Conservation (phyloP, 225 moss, liverwort and hornwort species). For the Polytrichum formosum region DNA sequence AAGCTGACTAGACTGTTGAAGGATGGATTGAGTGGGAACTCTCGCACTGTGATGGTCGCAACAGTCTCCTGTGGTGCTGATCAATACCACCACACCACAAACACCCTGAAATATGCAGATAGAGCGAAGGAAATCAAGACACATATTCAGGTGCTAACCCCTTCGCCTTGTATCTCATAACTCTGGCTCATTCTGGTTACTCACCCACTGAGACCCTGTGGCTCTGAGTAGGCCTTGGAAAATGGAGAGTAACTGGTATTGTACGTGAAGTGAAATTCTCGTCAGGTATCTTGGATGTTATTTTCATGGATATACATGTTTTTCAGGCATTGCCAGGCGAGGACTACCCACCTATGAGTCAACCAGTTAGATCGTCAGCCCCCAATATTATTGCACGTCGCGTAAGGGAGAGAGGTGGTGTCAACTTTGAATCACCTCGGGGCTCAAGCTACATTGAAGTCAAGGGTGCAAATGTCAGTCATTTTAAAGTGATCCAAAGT, state of each 20-base stretch:
- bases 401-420: slow-evolving; percentile 54
- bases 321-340: slow-evolving; percentile 51
- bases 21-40: slow-evolving; percentile 85
- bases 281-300: slow-evolving; percentile 31
- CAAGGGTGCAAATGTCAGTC: slow-evolving; percentile 64
- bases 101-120: slow-evolving; percentile 85
- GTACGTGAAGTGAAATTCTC: slow-evolving; percentile 30
- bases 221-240: slow-evolving; percentile 7
- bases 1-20: slow-evolving; percentile 83
- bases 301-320: slow-evolving; percentile 49
- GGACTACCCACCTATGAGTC: slow-evolving; percentile 45
- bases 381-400: slow-evolving; percentile 59
- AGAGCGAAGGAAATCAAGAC: slow-evolving; percentile 94
- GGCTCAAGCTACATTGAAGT: slow-evolving; percentile 62
- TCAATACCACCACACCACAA: slow-evolving; percentile 87
- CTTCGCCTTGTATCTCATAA: background rate
- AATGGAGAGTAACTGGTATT: slow-evolving; percentile 23
- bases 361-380: slow-evolving; percentile 49
- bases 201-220: slow-evolving; percentile 20
- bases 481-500: slow-evolving; percentile 28
- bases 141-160: slow-evolving; percentile 66
- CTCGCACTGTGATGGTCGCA: slow-evolving; percentile 85
- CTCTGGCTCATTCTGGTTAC: slow-evolving; percentile 4
- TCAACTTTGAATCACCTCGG: slow-evolving; percentile 44
- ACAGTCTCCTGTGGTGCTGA: slow-evolving; percentile 81